phyloP scores from a whole-genome alignment of 225 moss, liverwort and hornwort genomes.

The Neckera pumila region DNA sequence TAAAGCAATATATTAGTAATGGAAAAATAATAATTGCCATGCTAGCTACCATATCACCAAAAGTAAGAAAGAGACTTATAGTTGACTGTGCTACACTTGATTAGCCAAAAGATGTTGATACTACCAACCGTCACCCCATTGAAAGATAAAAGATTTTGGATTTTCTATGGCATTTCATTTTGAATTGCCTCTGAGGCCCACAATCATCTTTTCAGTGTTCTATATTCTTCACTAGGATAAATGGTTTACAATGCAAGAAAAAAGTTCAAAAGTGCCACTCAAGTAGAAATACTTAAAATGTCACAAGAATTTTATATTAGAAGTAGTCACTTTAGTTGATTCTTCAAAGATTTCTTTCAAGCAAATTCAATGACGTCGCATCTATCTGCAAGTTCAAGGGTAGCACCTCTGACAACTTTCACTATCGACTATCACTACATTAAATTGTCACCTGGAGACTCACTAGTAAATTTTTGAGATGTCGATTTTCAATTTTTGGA shows the following conservation, averaged over 20 bases:
- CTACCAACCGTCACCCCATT: background rate
- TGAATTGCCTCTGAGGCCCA: background rate
- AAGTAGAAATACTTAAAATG: background rate
- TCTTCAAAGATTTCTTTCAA: background rate
- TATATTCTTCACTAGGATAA: background rate
- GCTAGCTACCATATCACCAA: background rate
- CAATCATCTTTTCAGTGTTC: background rate
- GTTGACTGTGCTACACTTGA: background rate
- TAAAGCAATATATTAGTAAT: background rate
- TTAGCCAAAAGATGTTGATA: background rate
- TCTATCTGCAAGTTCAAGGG: fast-evolving
- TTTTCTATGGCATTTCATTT: background rate
- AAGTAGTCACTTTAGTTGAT: background rate
- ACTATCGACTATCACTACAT: background rate
- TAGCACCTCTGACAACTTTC: background rate
- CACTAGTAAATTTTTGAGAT: too few species aligned
- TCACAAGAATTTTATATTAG: background rate
- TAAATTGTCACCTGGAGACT: background rate
- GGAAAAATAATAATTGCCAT: background rate
- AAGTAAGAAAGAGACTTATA: background rate
- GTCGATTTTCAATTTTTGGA: too few species aligned
- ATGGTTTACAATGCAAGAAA: background rate
- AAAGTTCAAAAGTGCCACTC: background rate
- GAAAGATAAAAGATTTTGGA: background rate
- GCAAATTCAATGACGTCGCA: background rate